Conservation (phyloP, 345 rosid genomes). For the Nephelium lappaceum region DNA sequence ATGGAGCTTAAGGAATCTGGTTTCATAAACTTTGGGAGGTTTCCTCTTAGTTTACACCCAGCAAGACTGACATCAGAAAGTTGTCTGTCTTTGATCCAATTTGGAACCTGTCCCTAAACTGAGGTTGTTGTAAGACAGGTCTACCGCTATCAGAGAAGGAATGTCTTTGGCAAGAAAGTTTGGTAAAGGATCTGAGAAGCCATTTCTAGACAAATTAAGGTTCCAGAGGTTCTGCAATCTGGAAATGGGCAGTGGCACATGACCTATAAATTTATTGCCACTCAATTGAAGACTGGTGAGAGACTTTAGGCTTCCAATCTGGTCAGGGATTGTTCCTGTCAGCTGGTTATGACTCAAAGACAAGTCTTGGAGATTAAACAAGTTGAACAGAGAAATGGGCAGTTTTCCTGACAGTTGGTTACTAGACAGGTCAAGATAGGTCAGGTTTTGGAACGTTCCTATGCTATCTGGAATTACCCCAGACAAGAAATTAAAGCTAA, state of each 20-base stretch:
- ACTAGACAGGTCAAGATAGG: slow-evolving; percentile 62
- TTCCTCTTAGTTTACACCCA: slow-evolving; percentile 76
- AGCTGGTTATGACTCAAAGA: slow-evolving; percentile 68
- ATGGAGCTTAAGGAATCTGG: slow-evolving; percentile 61
- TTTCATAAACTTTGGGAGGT: slow-evolving; percentile 62
- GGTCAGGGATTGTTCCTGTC: slow-evolving; percentile 65
- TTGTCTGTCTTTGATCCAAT: slow-evolving; percentile 63
- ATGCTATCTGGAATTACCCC: slow-evolving; percentile 64
- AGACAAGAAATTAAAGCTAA: slow-evolving; percentile 71
- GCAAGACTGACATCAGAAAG: slow-evolving; percentile 76
- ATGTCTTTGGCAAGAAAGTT: slow-evolving; percentile 46
- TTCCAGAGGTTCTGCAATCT: slow-evolving; percentile 75
- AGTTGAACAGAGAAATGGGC: slow-evolving; percentile 60
- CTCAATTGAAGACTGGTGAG: slow-evolving; percentile 69
- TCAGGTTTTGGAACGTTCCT: slow-evolving; percentile 53
- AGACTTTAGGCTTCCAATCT: slow-evolving; percentile 62
- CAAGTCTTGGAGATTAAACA: slow-evolving; percentile 56
- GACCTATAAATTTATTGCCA: slow-evolving; percentile 65
- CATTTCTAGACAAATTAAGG: slow-evolving; percentile 85
- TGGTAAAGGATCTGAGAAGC: slow-evolving; percentile 69
- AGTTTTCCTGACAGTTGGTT: slow-evolving; percentile 65
- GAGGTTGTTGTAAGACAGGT: slow-evolving; percentile 83
- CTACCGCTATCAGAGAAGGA: slow-evolving; percentile 74
- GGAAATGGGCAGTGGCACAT: slow-evolving; percentile 66
- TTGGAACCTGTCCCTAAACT: slow-evolving; percentile 65